Conservation (phyloP, 352 stramenopile genomes). For the Phytophthora foliorum region DNA sequence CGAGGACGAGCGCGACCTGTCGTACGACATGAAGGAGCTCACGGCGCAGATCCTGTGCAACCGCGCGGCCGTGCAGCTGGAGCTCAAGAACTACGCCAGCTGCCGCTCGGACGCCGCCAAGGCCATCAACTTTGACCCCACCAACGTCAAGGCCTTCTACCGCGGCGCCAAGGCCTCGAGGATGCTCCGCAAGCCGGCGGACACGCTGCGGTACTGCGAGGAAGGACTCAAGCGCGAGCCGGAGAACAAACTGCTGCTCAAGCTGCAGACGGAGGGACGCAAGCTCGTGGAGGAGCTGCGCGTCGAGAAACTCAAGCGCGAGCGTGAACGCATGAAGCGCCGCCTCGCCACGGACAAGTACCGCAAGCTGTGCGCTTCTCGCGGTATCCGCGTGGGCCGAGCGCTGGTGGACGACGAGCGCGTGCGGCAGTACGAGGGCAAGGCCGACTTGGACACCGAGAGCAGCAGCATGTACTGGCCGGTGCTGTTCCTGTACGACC, state of each 20-base stretch:
- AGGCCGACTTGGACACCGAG: slow-evolving; percentile 75
- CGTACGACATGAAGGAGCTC: slow-evolving; percentile 77
- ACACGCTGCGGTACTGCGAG: slow-evolving; percentile 86
- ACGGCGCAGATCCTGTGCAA: slow-evolving; percentile 86
- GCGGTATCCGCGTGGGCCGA: slow-evolving; percentile 73
- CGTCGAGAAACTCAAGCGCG: slow-evolving; percentile 68
- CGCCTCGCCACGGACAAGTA: slow-evolving; percentile 82
- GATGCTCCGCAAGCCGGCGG: slow-evolving; percentile 79
- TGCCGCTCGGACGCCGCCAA: slow-evolving; percentile 84
- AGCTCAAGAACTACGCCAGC: slow-evolving; percentile 90
- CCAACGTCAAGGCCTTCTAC: slow-evolving; percentile 89
- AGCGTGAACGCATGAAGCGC: slow-evolving; percentile 74
- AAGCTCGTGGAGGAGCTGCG: slow-evolving; percentile 72
- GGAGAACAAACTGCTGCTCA: slow-evolving; percentile 81
- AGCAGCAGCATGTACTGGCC: slow-evolving; percentile 80
- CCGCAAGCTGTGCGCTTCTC: slow-evolving; percentile 72
- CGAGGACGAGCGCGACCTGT: slow-evolving; percentile 62
- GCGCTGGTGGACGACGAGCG: slow-evolving; percentile 84
- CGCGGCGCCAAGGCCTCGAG: slow-evolving; percentile 85
- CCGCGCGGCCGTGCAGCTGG: slow-evolving; percentile 81
- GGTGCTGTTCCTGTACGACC: slow-evolving; percentile 87
- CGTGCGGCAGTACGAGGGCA: slow-evolving; percentile 85
- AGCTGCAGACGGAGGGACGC: slow-evolving; percentile 71
- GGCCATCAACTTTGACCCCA: slow-evolving; percentile 72
- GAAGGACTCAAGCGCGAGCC: slow-evolving; percentile 80